These are phyloP conservation scores for Meripilus lineatus DNA, from an alignment of 1,284 basidiomycete genomes.

Conservation along the genomic window DNA sequence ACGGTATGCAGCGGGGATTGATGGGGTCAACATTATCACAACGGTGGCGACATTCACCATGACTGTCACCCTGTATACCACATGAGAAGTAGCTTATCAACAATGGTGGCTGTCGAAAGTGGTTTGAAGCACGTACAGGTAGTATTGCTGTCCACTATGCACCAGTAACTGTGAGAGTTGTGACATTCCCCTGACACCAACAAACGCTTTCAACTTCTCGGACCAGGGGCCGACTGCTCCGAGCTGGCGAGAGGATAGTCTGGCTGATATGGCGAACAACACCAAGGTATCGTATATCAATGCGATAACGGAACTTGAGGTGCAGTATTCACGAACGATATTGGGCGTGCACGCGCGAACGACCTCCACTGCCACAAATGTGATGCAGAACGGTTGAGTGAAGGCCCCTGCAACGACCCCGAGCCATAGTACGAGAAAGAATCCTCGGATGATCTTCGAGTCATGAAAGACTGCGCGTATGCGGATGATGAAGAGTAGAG, in stretches of 20 bases:
- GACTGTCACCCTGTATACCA: background rate
- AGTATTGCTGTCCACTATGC: background rate
- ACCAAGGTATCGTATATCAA: conserved; percentile 1
- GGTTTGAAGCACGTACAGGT: background rate
- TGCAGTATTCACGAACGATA: no score
- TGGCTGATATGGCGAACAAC: background rate
- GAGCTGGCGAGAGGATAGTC: background rate
- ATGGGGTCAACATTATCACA: background rate
- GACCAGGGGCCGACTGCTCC: background rate
- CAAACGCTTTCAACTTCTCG: background rate
- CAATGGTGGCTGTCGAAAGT: background rate
- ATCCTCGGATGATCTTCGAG: background rate
- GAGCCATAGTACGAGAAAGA: background rate
- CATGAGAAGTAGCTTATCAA: background rate
- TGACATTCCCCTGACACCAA: background rate
- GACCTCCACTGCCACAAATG: background rate
- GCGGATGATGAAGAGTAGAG: conserved; percentile 5
- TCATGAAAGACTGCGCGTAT: background rate
- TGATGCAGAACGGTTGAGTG: background rate
- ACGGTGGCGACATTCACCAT: background rate
- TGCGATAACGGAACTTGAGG: conserved; percentile 1
- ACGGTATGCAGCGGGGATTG: background rate
- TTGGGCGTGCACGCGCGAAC: no score
- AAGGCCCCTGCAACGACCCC: background rate
- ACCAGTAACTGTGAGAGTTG: background rate